Evolutionary conservation across 139 green algal genomes (phyloP), one percentile per base, ranked within the genome.

Genomic region (Chlamydomonas asymmetrica): DNA sequence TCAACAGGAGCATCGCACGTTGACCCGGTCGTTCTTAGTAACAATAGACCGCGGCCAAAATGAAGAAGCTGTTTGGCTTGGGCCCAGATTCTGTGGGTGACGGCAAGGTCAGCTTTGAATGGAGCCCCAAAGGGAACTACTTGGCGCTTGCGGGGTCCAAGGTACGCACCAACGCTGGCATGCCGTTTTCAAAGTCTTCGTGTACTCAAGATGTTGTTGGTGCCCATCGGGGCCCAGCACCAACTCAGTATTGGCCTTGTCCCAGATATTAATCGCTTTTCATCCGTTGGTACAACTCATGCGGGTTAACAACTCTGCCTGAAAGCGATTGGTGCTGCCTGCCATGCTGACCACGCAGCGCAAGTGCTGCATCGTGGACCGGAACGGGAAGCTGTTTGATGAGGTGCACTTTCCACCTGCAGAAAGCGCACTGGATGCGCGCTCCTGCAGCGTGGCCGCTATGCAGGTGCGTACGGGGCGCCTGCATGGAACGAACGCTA

Each of bases 351-450:
- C 22, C n/a, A 6, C 75, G 75, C 89, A 94, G 89, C 76, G 85
- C 39, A 86, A 88, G 57, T 74, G 91, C n/a, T 76, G 75, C 69
- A 83, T 94, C 7, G 82, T 88, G 62, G 88, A 94, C 78, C 79
- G 88, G 45, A 89, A 84, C 40, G 89, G 89, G 5, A 76, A 74
- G 23, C 75, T 88, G 23, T 78, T 73, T 25, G 82, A 87, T 49
- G 84, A 92, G 62, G 81, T 94, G 23, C 82, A 85, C 34, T 54
- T 94, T 31, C 84, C 87, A 25, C 63, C 76, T 2, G 50, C 77
- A 41, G 87, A 92, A 31, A n/a, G n/a, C n/a, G n/a, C n/a, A n/a
- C n/a, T n/a, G n/a, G n/a, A n/a, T n/a, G n/a, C n/a, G n/a, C n/a
- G n/a, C n/a, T n/a, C n/a, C n/a, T n/a, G n/a, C n/a, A n/a, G n/a